Evolutionary conservation across 306 rosid genomes (phyloP).

Genomic region (Aeschynomene evenia): DNA sequence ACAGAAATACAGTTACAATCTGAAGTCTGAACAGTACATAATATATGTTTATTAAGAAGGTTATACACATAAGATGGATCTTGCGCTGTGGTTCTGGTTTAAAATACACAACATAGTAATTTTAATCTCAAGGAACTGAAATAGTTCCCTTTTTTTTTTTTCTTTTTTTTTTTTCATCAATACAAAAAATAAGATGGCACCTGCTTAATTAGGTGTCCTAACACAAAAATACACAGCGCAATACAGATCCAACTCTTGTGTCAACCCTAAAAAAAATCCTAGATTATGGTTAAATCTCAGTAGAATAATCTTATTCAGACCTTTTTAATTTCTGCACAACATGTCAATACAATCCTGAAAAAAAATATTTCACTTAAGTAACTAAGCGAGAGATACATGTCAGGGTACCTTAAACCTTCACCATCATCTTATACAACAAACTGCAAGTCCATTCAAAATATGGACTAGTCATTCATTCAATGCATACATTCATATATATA

Average conservation of each 20-base stretch:
- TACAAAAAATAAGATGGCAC: not conserved
- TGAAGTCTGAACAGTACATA: too few relatives aligned
- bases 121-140: not conserved
- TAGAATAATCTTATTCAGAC: constrained; percentile 39
- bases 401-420: constrained; percentile 28
- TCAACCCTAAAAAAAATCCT: constrained; percentile 27
- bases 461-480: constrained; percentile 45
- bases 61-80: not conserved
- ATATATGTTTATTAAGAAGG: not conserved
- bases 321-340: constrained; percentile 35
- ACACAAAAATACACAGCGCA: constrained; percentile 30
- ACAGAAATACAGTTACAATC: not conserved
- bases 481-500: constrained; percentile 31
- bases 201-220: not conserved
- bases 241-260: constrained; percentile 10
- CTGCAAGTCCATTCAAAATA: constrained; percentile 48
- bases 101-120: not conserved
- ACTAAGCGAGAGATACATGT: constrained; percentile 13
- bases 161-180: not conserved
- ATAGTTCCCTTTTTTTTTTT: not conserved
- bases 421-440: constrained; percentile 39
- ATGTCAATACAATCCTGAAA: constrained; percentile 28
- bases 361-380: constrained; percentile 32
- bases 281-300: constrained; percentile 6
- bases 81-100: not conserved